phyloP scores from a whole-genome alignment of 148 eudicot species.

The Arbutus unedo region DNA sequence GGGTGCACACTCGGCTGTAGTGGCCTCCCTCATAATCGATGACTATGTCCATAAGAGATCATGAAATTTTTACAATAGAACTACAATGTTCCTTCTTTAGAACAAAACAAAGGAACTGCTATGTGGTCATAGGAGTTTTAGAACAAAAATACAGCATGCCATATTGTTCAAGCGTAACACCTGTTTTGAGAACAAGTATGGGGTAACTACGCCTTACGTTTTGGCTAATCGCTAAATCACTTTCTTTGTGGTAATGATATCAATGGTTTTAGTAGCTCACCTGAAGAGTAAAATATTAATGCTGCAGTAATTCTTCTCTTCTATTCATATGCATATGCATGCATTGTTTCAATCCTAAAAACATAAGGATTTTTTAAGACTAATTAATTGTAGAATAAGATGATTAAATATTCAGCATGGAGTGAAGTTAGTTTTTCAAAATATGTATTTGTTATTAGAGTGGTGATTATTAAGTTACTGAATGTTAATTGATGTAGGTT shows the following conservation, averaged over 20 bases:
- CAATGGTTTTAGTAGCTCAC: neutral
- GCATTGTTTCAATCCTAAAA: neutral
- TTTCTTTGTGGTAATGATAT: neutral
- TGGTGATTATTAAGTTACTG: neutral
- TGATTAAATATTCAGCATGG: neutral
- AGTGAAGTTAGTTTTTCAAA: neutral
- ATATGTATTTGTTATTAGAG: neutral
- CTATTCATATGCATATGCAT: neutral
- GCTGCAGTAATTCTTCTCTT: neutral
- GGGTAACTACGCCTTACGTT: neutral
- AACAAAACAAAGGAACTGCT: neutral
- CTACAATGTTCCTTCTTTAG: neutral
- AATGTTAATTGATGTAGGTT: neutral
- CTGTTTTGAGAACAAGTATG: neutral
- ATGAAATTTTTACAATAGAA: neutral
- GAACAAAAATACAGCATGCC: neutral
- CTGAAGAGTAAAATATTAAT: neutral
- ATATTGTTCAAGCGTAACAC: neutral
- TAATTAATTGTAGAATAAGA: neutral
- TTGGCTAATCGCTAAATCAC: neutral
- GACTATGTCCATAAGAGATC: neutral
- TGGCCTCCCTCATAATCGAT: neutral
- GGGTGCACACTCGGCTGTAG: neutral
- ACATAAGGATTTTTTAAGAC: neutral
- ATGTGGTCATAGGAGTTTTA: neutral